A percentile compares a stretch with the other conserved stretches of the same genome.
Conservation (phyloP, 169 alveolate species). For the Eimeria falciformis region DNA sequence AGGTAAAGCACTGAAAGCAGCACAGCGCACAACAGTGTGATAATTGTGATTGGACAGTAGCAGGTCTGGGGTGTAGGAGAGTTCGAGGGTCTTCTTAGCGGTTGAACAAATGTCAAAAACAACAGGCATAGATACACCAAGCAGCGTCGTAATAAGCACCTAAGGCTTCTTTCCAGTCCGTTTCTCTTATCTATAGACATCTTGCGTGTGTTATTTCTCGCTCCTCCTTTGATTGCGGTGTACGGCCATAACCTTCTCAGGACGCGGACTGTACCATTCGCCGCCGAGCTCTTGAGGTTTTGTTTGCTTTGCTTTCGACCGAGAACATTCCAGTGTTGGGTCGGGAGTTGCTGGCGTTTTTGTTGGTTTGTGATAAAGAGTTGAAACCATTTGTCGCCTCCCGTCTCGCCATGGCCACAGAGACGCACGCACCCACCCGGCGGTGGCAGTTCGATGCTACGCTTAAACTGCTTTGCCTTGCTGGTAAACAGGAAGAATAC, state of each 20-base stretch:
- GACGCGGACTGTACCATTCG: slow-evolving; percentile 97
- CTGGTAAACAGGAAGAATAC: slow-evolving; percentile 3
- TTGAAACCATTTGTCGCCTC: slow-evolving; percentile 32
- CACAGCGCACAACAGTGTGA: no score
- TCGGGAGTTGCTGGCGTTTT: slow-evolving; percentile 73
- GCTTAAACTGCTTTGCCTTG: slow-evolving; percentile 61
- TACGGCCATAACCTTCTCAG: slow-evolving; percentile 87
- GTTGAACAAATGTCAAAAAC: slow-evolving; percentile 81
- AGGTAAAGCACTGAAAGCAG: no score
- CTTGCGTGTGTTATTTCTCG: slow-evolving; percentile 60
- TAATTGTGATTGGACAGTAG: no score
- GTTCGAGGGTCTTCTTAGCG: no score
- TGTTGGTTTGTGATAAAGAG: slow-evolving; percentile 66
- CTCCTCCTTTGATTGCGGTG: slow-evolving; percentile 61
- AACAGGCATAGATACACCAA: background rate
- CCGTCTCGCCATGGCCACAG: slow-evolving; percentile 46
- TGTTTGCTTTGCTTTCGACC: slow-evolving; percentile 93
- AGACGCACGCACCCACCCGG: slow-evolving; percentile 56
- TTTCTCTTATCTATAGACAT: no score
- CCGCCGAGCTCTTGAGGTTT: slow-evolving; percentile 97
- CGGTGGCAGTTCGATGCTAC: slow-evolving; percentile 79
- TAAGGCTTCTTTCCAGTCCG: no score
- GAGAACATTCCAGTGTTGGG: slow-evolving; percentile 81
- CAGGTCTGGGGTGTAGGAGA: no score
- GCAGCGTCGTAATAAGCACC: no score